Percentiles rank a stretch among this genome's conserved stretches.
Evolutionary conservation across 768 basidiomycete genomes (phyloP).

Genomic region (Russula compacta): DNA sequence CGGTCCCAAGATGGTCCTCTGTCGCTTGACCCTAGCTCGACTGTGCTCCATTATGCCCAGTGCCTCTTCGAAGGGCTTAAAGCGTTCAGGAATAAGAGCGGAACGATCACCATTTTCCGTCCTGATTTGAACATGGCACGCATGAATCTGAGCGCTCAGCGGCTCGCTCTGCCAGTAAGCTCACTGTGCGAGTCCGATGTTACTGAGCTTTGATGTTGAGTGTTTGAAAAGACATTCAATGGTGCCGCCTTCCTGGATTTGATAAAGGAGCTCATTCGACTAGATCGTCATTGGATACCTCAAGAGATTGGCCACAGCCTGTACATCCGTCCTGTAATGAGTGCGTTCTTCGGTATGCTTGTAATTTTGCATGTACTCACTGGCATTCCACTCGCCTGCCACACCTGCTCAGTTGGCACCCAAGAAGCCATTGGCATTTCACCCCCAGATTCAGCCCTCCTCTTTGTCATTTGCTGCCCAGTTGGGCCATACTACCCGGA

Average conservation of each 20-base stretch:
- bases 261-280: slow-evolving; percentile 38
- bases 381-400: background rate
- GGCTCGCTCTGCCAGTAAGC: slow-evolving; percentile 30
- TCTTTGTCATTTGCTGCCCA: slow-evolving; percentile 40
- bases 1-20: slow-evolving; percentile 34
- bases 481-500: slow-evolving; percentile 44
- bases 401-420: slow-evolving; percentile 33
- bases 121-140: slow-evolving; percentile 48
- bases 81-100: slow-evolving; percentile 38
- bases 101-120: slow-evolving; percentile 38
- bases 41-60: slow-evolving; percentile 47
- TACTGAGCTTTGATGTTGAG: background rate
- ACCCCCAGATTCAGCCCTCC: slow-evolving; percentile 39
- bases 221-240: slow-evolving; percentile 30
- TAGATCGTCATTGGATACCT: slow-evolving; percentile 46
- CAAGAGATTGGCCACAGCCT: slow-evolving; percentile 39
- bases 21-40: slow-evolving; percentile 40
- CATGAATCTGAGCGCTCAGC: slow-evolving; percentile 38
- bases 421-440: slow-evolving; percentile 39
- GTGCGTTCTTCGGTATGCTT: slow-evolving; percentile 9
- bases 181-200: background rate
- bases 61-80: slow-evolving; percentile 44
- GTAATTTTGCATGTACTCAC: background rate
- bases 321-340: slow-evolving; percentile 41
- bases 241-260: slow-evolving; percentile 33